phyloP scores from a whole-genome alignment of 176 grass and related monocot species.

The Musa acuminata region DNA sequence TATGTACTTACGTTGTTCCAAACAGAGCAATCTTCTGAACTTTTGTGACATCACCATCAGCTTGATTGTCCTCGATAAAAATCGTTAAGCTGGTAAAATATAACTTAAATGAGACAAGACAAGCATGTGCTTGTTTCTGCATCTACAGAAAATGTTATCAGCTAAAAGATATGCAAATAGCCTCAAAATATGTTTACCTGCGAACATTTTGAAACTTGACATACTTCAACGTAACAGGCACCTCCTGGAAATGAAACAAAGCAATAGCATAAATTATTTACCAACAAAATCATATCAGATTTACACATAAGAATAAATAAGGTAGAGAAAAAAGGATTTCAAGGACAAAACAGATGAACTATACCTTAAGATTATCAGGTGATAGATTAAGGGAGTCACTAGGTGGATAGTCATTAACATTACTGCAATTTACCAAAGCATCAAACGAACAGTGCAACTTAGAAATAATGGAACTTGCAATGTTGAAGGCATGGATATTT shows the following conservation, averaged over 20 bases:
- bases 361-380: slow-evolving; percentile 63
- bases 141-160: not conserved
- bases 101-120: not conserved
- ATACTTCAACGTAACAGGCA: slow-evolving; percentile 61
- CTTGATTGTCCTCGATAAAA: slow-evolving; percentile 99
- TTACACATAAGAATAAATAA: not conserved
- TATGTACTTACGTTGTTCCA: slow-evolving; percentile 72
- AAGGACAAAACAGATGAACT: not conserved
- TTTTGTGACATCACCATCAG: slow-evolving; percentile 55
- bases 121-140: not conserved
- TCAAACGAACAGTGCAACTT: not conserved
- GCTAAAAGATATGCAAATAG: not conserved
- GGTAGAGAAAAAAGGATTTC: not conserved
- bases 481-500: not conserved
- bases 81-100: slow-evolving; percentile 62
- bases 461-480: not conserved
- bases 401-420: slow-evolving; percentile 89
- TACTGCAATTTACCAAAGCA: slow-evolving; percentile 33
- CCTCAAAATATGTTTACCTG: slow-evolving; percentile 38
- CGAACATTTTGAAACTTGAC: slow-evolving; percentile 99
- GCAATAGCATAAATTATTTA: not conserved
- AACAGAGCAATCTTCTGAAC: slow-evolving; percentile 84
- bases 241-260: slow-evolving; percentile 39
- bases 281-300: not conserved
- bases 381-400: slow-evolving; percentile 75